Base-by-base conservation (phyloP, 331 rosid species). In the Quercus lobata region DNA sequence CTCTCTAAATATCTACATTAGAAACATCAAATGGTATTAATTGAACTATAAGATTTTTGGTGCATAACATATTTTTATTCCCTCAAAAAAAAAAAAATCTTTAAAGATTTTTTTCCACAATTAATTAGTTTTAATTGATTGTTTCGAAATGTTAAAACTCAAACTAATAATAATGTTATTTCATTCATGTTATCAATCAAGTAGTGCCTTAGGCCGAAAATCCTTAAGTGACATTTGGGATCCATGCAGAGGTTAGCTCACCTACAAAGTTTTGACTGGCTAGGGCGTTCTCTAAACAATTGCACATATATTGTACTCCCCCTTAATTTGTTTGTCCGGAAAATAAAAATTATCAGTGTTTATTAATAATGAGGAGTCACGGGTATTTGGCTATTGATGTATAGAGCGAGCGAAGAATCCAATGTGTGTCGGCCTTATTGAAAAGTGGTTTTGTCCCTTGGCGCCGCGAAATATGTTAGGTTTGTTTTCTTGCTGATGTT, bases 391-490 rank as follows among this genome's bases (percentile, higher is more conserved):
- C 32, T n/a, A 10, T 15, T 11, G 5, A 19, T 18, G 52, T 24
- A 34, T 41, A 76, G 63, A 76, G 78, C 22, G 55, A 21, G 21
- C 34, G 80, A 79, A 79, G 74, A 82, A 82, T 76, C 76, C 74
- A 78, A 21, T 46, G 56, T 24, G 85, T 85, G 55, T 85, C 81
- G 2, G 62, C 25, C 24, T 76, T 71, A 54, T 52, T 79, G 75
- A 65, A 70, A 74, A 73, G 80, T 37, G 29, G 32, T 71, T 86
- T 86, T 88, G 91, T 88, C 87, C 58, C 71, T 21, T 82, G 58
- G 80, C 30, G 30, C 30, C 30, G 30, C 80, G 57, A 83, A 76
- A 46, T 19, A 41, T 9, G 78, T 55, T 52, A 27, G 29, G 14
- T 78, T 78, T 83, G 80, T 83, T 66, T 77, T 73, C 17, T 83